Percentiles rank a stretch among this genome's conserved stretches.
Conservation (phyloP, 768 basidiomycete species). For the Pulveroboletus sp. region DNA sequence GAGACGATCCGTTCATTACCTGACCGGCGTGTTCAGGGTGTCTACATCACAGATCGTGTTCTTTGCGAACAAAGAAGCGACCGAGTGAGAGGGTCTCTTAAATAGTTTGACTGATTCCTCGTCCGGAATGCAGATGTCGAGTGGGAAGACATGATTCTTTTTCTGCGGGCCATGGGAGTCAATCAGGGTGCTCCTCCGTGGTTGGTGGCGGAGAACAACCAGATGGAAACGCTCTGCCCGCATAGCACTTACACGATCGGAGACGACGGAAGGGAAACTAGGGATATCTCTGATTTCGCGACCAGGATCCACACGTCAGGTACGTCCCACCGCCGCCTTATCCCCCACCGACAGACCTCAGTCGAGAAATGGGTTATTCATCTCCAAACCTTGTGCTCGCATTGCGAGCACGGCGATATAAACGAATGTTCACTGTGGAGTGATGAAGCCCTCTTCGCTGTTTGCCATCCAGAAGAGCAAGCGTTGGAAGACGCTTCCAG, state of each 20-base stretch:
- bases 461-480: constrained; percentile 13
- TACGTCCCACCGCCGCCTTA: constrained; percentile 8
- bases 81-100: constrained; percentile 1
- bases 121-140: constrained; percentile 5
- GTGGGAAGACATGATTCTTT: constrained; percentile 19
- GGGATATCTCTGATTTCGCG: constrained; percentile 14
- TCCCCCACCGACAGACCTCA: constrained; percentile 12
- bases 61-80: constrained; percentile 14
- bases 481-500: constrained; percentile 13
- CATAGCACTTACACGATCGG: constrained; percentile 6
- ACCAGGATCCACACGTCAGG: constrained; percentile 6
- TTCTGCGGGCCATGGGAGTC: constrained; percentile 18
- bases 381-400: constrained; percentile 4
- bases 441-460: constrained; percentile 20
- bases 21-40: constrained; percentile 13
- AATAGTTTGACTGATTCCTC: constrained; percentile 8
- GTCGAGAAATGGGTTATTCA: constrained; percentile 4
- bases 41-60: constrained; percentile 11
- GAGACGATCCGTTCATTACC: constrained; percentile 5
- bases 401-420: constrained; percentile 7
- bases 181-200: constrained; percentile 5
- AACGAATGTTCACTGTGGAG: constrained; percentile 10
- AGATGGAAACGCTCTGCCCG: constrained; percentile 15
- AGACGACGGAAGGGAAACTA: constrained; percentile 1
- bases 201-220: constrained; percentile 13